Evolutionary conservation across 139 green algal species (phyloP).

Genomic region (Auxenochlorella pyrenoidosa): DNA sequence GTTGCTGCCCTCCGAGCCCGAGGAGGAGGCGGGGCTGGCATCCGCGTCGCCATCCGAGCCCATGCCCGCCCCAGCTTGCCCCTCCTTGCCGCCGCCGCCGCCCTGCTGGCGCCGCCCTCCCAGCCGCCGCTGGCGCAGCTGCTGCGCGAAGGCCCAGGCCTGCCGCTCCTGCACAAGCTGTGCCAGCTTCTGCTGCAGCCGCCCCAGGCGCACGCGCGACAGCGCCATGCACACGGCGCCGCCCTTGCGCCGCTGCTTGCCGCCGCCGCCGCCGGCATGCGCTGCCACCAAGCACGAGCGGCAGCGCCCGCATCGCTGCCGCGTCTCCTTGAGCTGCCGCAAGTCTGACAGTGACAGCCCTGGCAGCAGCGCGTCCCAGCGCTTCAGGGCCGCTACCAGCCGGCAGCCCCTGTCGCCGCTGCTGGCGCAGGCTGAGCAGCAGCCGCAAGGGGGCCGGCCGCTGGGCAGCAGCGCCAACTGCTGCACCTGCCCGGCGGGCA

Average conservation of each 20-base stretch:
- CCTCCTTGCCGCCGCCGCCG: neutral
- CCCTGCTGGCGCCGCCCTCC: neutral
- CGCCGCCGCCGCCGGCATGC: neutral
- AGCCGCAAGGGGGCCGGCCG: neutral
- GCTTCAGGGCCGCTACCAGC: neutral
- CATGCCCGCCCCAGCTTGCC: neutral
- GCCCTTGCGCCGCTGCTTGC: neutral
- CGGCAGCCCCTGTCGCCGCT: neutral
- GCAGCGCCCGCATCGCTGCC: conserved; percentile 18
- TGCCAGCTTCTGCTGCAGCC: neutral
- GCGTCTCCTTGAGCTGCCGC: neutral
- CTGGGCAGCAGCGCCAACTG: conserved; percentile 24
- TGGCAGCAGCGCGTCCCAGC: conserved; percentile 33
- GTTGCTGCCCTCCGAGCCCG: conserved; percentile 20
- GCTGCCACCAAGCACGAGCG: conserved; percentile 1
- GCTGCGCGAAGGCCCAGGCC: neutral
- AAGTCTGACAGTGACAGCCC: conserved; percentile 2
- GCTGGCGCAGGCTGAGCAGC: neutral
- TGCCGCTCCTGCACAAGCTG: conserved; percentile 14
- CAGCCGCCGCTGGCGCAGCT: neutral
- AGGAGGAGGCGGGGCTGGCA: neutral
- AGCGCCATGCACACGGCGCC: conserved; percentile 10
- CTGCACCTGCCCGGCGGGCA: conserved; percentile 17
- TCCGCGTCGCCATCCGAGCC: neutral
- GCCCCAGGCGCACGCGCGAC: neutral